Conservation (phyloP, 2,329 filamentous ascomycete genomes). For the Exophiala calicioides region DNA sequence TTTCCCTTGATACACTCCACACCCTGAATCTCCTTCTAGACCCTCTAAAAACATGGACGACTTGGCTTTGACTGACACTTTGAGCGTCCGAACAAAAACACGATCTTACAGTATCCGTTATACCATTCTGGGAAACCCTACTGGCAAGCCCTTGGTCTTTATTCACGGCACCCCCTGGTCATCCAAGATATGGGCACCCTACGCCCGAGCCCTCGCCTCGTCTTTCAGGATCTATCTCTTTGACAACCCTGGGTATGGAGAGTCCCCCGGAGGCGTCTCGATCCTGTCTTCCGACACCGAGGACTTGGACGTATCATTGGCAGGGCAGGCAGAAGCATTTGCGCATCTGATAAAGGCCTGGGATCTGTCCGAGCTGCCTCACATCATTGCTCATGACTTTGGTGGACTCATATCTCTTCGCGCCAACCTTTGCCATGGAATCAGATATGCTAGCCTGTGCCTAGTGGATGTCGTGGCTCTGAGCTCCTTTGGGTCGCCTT, state of each 20-base stretch:
- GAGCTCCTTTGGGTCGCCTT: conserved; percentile 45
- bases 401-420: conserved; percentile 46
- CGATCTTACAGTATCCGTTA: conserved; percentile 37
- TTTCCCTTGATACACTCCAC: too few species aligned
- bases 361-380: conserved; percentile 35
- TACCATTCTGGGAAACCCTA: conserved; percentile 37
- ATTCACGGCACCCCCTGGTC: conserved; percentile 54
- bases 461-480: conserved; percentile 48
- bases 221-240: conserved; percentile 47
- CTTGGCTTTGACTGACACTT: conserved; percentile 29
- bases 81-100: conserved; percentile 35
- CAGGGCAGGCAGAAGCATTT: conserved; percentile 42
- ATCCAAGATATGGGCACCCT: conserved; percentile 42
- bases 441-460: conserved; percentile 42
- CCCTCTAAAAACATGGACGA: neutral
- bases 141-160: conserved; percentile 42
- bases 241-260: conserved; percentile 50
- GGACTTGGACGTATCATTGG: conserved; percentile 40
- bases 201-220: conserved; percentile 39
- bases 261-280: conserved; percentile 36
- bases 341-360: conserved; percentile 43
- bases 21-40: too few species aligned
- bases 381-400: conserved; percentile 49
- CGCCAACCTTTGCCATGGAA: conserved; percentile 40
- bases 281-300: conserved; percentile 24